A percentile compares a stretch with the other conserved stretches of the same genome.
These are phyloP conservation scores for Trichoderma virens DNA, from an alignment of 495 filamentous ascomycete species.

Conservation along the genomic window DNA sequence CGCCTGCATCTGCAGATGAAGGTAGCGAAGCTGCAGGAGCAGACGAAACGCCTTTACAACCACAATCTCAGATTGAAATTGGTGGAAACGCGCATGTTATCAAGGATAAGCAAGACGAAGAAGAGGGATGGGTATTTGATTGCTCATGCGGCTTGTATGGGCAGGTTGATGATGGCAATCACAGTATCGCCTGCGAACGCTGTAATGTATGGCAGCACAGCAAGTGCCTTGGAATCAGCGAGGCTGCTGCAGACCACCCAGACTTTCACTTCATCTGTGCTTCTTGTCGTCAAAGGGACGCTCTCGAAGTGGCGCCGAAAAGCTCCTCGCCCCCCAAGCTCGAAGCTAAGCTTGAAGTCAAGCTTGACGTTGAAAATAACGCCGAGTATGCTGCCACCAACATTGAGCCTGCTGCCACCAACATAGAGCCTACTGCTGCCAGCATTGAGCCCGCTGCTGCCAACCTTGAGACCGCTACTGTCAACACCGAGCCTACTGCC, in stretches of 20 bases:
- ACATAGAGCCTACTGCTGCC: not conserved
- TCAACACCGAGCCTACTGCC: not conserved
- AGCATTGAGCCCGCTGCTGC: not conserved
- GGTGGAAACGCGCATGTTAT: slow-evolving; percentile 68
- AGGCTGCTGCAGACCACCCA: slow-evolving; percentile 70
- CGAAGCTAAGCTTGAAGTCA: not conserved
- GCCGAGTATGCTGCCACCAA: no score
- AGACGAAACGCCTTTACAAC: slow-evolving; percentile 65
- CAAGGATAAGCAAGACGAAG: slow-evolving; percentile 59
- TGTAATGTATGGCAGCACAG: slow-evolving; percentile 97
- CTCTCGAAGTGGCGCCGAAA: not conserved
- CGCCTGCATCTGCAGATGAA: slow-evolving; percentile 68
- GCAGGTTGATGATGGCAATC: slow-evolving; percentile 84
- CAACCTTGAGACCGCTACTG: not conserved
- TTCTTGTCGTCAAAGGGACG: not conserved
- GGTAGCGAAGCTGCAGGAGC: slow-evolving; percentile 55
- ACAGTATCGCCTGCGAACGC: slow-evolving; percentile 88
- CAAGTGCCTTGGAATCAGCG: slow-evolving; percentile 73
- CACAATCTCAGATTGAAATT: slow-evolving; percentile 69
- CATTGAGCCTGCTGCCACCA: not conserved
- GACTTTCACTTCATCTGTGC: slow-evolving; percentile 84
- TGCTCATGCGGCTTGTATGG: slow-evolving; percentile 87
- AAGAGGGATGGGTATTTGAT: slow-evolving; percentile 91
- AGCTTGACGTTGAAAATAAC: not conserved
- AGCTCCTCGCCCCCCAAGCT: no score